Percentiles rank a stretch among this genome's conserved stretches.
phyloP scores from a whole-genome alignment of 306 rosid species.

The Gastrolobium bilobum region DNA sequence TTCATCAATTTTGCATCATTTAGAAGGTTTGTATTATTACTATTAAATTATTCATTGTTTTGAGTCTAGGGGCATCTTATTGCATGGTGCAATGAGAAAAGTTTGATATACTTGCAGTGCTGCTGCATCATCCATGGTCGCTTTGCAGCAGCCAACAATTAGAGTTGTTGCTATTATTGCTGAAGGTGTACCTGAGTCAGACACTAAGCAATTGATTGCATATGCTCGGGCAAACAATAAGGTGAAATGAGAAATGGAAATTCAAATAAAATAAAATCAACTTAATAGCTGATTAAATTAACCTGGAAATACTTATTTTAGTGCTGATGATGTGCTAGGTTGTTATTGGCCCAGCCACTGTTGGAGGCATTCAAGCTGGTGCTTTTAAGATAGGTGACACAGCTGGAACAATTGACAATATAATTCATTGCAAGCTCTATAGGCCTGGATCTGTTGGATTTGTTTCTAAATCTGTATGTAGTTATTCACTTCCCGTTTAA shows the following conservation, averaged over 20 bases:
- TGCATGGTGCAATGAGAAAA: slow-evolving; percentile 9
- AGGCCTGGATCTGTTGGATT: slow-evolving; percentile 98
- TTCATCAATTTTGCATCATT: slow-evolving; percentile 93
- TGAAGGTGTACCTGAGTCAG: slow-evolving; percentile 96
- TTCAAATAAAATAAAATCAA: slow-evolving; percentile 22
- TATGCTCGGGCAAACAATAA: slow-evolving; percentile 87
- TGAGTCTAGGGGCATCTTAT: slow-evolving; percentile 17
- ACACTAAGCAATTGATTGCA: slow-evolving; percentile 83
- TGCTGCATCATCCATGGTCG: slow-evolving; percentile 87
- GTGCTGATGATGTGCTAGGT: slow-evolving; percentile 62
- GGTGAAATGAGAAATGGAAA: slow-evolving; percentile 56
- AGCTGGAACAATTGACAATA: slow-evolving; percentile 94
- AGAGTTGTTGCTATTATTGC: slow-evolving; percentile 94
- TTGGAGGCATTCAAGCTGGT: slow-evolving; percentile 97
- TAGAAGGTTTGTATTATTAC: slow-evolving; percentile 67
- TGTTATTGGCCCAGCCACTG: slow-evolving; percentile 95
- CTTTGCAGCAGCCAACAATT: slow-evolving; percentile 89
- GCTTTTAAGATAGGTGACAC: slow-evolving; percentile 97
- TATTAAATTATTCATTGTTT: neutral
- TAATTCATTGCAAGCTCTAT: slow-evolving; percentile 88
- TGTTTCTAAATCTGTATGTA: slow-evolving; percentile 93
- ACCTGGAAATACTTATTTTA: slow-evolving; percentile 34
- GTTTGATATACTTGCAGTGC: slow-evolving; percentile 66
- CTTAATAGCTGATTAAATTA: slow-evolving; percentile 33
- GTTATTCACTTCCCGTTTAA: slow-evolving; percentile 32